Percentiles rank a stretch among this genome's conserved stretches.
phyloP scores from a whole-genome alignment of 768 basidiomycete genomes.

The Mycena alexandri region DNA sequence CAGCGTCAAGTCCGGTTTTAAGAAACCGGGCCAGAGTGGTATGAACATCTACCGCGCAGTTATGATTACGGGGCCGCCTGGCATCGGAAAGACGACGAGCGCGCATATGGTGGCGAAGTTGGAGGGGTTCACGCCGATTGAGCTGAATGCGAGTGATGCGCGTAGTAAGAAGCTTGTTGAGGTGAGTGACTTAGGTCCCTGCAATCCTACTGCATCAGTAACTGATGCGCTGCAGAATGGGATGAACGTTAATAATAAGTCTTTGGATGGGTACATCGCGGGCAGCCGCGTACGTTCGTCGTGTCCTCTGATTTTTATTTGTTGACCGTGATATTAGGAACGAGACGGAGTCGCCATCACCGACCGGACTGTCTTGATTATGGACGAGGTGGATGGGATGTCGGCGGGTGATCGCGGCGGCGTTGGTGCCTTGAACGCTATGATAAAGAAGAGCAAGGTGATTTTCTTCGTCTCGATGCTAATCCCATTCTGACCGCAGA shows the following conservation, averaged over 20 bases:
- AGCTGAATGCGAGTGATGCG: constrained; percentile 95
- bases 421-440: constrained; percentile 89
- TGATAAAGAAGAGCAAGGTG: constrained; percentile 95
- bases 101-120: constrained; percentile 93
- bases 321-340: constrained; percentile 47
- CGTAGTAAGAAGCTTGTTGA: constrained; percentile 98
- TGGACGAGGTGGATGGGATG: constrained; percentile 99
- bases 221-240: constrained; percentile 65
- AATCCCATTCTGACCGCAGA: neutral
- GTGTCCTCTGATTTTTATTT: neutral
- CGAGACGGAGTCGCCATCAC: constrained; percentile 85
- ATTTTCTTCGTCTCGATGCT: constrained; percentile 18
- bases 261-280: constrained; percentile 87
- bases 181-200: constrained; percentile 56
- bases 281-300: constrained; percentile 60
- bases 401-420: constrained; percentile 97
- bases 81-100: constrained; percentile 97
- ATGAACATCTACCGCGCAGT: constrained; percentile 91
- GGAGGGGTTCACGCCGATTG: constrained; percentile 93
- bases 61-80: constrained; percentile 93
- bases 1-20: constrained; percentile 83
- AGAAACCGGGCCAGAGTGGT: constrained; percentile 92
- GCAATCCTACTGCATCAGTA: neutral
- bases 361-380: constrained; percentile 88
- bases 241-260: constrained; percentile 91